Evolutionary conservation across 768 basidiomycete genomes (phyloP).

Genomic region (Hortiboletus campestris): DNA sequence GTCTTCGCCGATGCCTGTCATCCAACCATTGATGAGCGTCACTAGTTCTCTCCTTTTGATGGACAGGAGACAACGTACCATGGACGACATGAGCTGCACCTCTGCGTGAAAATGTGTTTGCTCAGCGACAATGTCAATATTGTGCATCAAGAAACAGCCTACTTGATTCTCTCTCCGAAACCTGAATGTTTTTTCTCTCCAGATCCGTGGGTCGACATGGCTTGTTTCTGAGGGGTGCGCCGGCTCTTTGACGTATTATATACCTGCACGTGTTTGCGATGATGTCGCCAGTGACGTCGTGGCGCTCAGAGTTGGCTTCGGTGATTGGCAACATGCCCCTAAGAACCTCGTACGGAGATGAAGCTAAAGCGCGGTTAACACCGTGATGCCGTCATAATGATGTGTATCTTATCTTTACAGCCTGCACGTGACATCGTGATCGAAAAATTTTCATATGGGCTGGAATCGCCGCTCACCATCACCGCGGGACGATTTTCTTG

Average conservation of each 20-base stretch:
- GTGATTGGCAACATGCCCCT: conserved; percentile 19
- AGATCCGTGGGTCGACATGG: conserved; percentile 3
- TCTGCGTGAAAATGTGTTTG: conserved; percentile 12
- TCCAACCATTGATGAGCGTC: conserved; percentile 1
- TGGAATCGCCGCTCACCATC: background rate
- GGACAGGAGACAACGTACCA: conserved; percentile 21
- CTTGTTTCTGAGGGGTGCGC: background rate
- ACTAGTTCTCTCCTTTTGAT: background rate
- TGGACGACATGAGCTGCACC: conserved; percentile 38
- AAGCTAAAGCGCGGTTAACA: background rate
- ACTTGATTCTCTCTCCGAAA: conserved; percentile 20
- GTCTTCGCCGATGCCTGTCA: conserved; percentile 43
- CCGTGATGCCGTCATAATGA: conserved; percentile 12
- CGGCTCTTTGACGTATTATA: background rate
- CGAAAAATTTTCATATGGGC: background rate
- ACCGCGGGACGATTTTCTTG: background rate
- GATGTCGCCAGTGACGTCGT: conserved; percentile 24
- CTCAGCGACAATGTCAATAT: background rate
- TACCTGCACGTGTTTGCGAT: conserved; percentile 8
- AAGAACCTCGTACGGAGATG: conserved; percentile 1
- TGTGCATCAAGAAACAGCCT: background rate
- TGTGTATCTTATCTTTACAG: background rate
- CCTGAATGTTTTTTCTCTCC: background rate
- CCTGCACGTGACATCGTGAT: conserved; percentile 6
- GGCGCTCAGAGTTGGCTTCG: background rate